Base-by-base conservation (phyloP, 2,329 filamentous ascomycete genomes). In the Pseudogymnoascus sp. region DNA sequence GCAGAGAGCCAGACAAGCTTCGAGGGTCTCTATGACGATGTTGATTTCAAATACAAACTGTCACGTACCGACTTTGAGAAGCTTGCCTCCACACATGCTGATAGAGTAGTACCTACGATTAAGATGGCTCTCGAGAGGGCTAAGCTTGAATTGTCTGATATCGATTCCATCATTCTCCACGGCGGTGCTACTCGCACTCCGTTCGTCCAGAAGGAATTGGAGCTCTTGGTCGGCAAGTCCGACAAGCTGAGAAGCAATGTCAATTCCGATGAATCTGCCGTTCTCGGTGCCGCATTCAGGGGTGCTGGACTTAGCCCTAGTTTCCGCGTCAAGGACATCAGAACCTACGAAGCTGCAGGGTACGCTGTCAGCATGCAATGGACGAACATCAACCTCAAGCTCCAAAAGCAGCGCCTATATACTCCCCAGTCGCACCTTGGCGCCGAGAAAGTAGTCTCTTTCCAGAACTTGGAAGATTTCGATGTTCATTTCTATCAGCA, bases 251-350 rank as follows among this genome's bases (percentile, higher is more conserved):
- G 92, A 67, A 89, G 88, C 72, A 99, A 95, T 70, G 94, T 99
- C 73, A 99, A 99, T 77, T 90, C 93, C 10, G 94, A 99, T 71
- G 94, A 99, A 77, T 89, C 94, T 23, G 94, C 94, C 60, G 94
- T 96, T 8, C 96, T 97, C 75, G 94, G 94, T 70, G 93, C 94
- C 63, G 92, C 89, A 28, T 97, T 99, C 82, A 91, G 92, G 73
- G 94, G 91, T 60, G 94, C 94, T 61, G 86, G 91, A 69, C 82
- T 99, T 64, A 97, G 91, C 77, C 92, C 93, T 42, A 93, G 90
- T 74, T 99, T 99, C 85, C 88, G 92, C 66, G 94, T 99, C 73
- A 99, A 97, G 82, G 94, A 97, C 73, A 99, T 99, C 68, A 84
- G 90, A 64, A 85, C 90, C 61, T 82, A 80, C n/a, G 94, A 99